Conservation (phyloP, 2,329 filamentous ascomycete genomes). For the Colletotrichum musae region DNA sequence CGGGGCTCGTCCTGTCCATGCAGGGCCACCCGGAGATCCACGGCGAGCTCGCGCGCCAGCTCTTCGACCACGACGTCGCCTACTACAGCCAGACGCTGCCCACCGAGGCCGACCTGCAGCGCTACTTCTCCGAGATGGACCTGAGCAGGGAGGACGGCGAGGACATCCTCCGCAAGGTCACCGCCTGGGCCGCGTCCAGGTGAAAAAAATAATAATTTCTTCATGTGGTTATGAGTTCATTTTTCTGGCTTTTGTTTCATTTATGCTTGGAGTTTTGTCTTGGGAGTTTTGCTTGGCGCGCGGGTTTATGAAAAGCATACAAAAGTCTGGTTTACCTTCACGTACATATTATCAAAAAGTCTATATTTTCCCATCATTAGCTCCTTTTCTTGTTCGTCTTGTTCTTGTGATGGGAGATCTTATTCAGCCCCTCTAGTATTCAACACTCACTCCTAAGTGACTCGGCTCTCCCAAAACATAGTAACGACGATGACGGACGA, state of each 20-base stretch:
- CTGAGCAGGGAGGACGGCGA: conserved; percentile 22
- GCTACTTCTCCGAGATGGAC: conserved; percentile 32
- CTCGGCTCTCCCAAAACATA: no score
- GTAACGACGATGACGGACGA: no score
- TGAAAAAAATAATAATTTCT: not conserved
- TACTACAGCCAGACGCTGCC: conserved; percentile 32
- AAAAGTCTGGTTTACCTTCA: not conserved
- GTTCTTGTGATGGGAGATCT: not conserved
- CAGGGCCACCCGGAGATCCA: conserved; percentile 37
- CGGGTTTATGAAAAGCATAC: no score
- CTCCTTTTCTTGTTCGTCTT: not conserved
- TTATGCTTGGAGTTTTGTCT: not conserved
- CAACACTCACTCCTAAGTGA: no score
- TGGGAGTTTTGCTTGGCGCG: no score
- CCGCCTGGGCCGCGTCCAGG: conserved; percentile 10
- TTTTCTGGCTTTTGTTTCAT: not conserved
- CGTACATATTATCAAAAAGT: not conserved
- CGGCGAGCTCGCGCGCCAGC: conserved; percentile 31
- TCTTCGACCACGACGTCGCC: conserved; percentile 22
- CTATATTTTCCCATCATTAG: not conserved
- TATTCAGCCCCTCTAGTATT: no score
- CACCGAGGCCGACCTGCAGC: conserved; percentile 25
- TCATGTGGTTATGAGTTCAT: not conserved
- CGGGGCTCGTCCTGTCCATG: conserved; percentile 30
- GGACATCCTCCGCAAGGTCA: conserved; percentile 19